Evolutionary conservation across 495 filamentous ascomycete species (phyloP), one percentile per base, ranked within the genome.

Genomic region (Hypoxylon fragiforme): DNA sequence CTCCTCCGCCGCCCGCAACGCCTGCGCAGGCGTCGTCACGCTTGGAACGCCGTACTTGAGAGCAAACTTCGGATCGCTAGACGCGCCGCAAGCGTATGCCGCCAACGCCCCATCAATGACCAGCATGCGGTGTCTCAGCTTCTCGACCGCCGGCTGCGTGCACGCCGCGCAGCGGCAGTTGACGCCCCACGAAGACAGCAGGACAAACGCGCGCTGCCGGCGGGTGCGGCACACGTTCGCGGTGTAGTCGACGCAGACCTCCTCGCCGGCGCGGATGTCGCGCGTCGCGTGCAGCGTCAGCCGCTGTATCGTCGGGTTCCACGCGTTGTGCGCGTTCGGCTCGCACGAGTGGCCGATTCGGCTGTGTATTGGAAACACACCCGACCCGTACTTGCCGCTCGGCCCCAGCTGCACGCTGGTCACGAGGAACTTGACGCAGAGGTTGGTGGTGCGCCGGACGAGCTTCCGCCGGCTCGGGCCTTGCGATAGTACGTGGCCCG

Each of bases 271-370:
- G 19, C 65, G 57, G 46, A 79, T 73, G 18, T 67, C 49, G 11
- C 68, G 60, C 21, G 70, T 62, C 9, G 76, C 70, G 36, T 75
- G 70, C 26, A 79, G 54, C 8, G 65, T 77, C 43, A 72, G 50
- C 26, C 55, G 55, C 30, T 60, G 35, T 1, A 64, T 28, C 7
- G 54, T 45, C 1, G 59, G 62, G 50, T 77, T 77, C 71, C 72
- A 77, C 3, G 57, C 58, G 45, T 71, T 67, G 14, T 70, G 62
- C 0, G 70, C 66, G 50, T 79, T 79, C 1, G 74, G 73, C 0
- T 54, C 48, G 55, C 77, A 79, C 41, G 62, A 67, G 47, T 79
- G 77, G 34, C 74, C 72, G 44, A 79, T 67, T 9, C 68, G 58
- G 9, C 46, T 30, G 16, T 39, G 44, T n/a, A 51, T 28, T 30